phyloP scores from a whole-genome alignment of 768 basidiomycete genomes.

The Phlegmacium glaucopus region DNA sequence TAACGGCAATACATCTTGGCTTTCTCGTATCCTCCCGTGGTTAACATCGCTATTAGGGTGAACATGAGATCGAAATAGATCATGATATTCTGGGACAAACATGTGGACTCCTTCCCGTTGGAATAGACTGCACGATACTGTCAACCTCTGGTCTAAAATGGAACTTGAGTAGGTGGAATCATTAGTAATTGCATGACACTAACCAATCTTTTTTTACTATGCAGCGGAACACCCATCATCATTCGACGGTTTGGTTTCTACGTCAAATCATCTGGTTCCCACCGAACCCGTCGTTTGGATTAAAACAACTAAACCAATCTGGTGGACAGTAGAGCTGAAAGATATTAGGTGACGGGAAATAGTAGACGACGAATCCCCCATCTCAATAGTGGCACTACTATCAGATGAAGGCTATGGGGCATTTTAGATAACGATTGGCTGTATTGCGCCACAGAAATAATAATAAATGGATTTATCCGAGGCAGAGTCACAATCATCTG shows the following conservation, averaged over 20 bases:
- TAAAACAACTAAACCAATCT: slow-evolving; percentile 77
- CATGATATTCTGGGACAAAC: slow-evolving; percentile 76
- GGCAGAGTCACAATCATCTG: neutral
- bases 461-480: no score
- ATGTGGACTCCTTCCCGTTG: slow-evolving; percentile 93
- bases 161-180: slow-evolving; percentile 78
- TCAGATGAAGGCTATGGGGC: no score
- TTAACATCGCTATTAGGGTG: slow-evolving; percentile 51
- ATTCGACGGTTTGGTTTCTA: slow-evolving; percentile 84
- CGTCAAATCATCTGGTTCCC: slow-evolving; percentile 87
- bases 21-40: slow-evolving; percentile 1
- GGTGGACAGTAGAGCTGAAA: slow-evolving; percentile 84
- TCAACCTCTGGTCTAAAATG: slow-evolving; percentile 83
- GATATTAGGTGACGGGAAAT: slow-evolving; percentile 4
- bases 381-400: no score
- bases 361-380: no score
- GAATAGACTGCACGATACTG: slow-evolving; percentile 71
- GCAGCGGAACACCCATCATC: slow-evolving; percentile 65
- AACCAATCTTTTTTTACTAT: no score
- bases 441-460: no score
- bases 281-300: slow-evolving; percentile 63
- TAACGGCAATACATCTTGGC: slow-evolving; percentile 6
- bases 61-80: slow-evolving; percentile 76
- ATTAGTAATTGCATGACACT: no score
- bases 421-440: no score